Base-by-base conservation (phyloP, 371 early-diverging fungal species). In the Rhizopus arrhizus region DNA sequence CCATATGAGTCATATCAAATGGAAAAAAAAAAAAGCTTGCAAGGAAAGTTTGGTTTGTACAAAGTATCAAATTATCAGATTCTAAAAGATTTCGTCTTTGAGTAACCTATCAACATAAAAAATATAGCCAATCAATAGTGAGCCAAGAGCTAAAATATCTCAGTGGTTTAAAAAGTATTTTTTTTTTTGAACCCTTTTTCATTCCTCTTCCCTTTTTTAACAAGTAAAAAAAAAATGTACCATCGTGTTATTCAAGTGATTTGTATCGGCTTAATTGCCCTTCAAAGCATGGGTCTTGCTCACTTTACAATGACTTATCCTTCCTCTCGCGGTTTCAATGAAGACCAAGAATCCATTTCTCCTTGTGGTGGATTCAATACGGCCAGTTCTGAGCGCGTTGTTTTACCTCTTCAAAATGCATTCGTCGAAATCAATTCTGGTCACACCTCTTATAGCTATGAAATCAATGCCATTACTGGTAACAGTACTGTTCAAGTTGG, bases 231-330 rank as follows among this genome's bases (percentile, higher is more conserved):
- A 47, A 47, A 48, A 9, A 48, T 48, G 48, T 8, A n/a, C 15
- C 31, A 4, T 5, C 2, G 31, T 9, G 16, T 29, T 8, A 28
- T 48, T 3, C 29, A 29, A 29, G 9, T 29, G 16, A 4, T 48
- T 12, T 22, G 48, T 48, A 9, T 48, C 9, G 47, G 45, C 13
- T 53, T 65, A 10, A 15, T 46, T 6, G 41, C 36, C 13, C 9
- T 59, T 10, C 69, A 64, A 52, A 32, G 40, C 13, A 38, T 12
- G 0, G 77, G 59, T 7, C 63, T 64, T 12, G 82, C 78, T 43
- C 86, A 86, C 58, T 86, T 65, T 43, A 68, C 66, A 7, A 59
- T 86, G 35, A 72, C 66, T 15, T 84, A 84, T 62, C 86, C 86
- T 38, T 35, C 58, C 10, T 55, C 82, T n/a, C 81, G 86, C 48